phyloP scores from a whole-genome alignment of 2,329 filamentous ascomycete genomes.

The Fusarium chaquense region DNA sequence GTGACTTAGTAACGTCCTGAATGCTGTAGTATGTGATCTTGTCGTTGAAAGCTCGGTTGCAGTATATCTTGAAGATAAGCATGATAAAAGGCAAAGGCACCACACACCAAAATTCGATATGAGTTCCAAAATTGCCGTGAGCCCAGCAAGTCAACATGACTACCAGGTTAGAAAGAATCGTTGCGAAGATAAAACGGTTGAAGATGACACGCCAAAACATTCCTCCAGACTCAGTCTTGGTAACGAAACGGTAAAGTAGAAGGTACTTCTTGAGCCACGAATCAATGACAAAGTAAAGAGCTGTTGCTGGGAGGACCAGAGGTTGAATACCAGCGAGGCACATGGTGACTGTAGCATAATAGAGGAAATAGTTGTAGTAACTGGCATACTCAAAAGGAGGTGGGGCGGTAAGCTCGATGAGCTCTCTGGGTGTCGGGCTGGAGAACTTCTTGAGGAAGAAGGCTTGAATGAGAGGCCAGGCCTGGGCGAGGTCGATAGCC shows the following conservation, averaged over 20 bases:
- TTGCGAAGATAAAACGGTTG: slow-evolving; percentile 90
- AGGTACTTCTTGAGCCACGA: slow-evolving; percentile 95
- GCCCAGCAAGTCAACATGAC: slow-evolving; percentile 82
- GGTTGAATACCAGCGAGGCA: slow-evolving; percentile 89
- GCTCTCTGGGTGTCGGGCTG: slow-evolving; percentile 86
- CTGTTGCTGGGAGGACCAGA: slow-evolving; percentile 84
- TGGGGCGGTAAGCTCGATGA: slow-evolving; percentile 93
- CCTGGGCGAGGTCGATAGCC: slow-evolving; percentile 91
- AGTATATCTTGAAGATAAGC: slow-evolving; percentile 88
- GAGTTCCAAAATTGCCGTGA: slow-evolving; percentile 69
- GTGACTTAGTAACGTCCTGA: slow-evolving; percentile 63
- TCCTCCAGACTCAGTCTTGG: slow-evolving; percentile 95
- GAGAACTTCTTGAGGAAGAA: slow-evolving; percentile 88
- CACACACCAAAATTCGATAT: slow-evolving; percentile 71
- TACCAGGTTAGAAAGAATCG: slow-evolving; percentile 81
- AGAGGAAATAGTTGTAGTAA: slow-evolving; percentile 98
- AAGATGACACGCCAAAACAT: slow-evolving; percentile 91
- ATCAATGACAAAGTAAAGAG: slow-evolving; percentile 90
- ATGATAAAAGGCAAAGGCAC: slow-evolving; percentile 83
- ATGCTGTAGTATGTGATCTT: slow-evolving; percentile 85
- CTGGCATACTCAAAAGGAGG: slow-evolving; percentile 93
- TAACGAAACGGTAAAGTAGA: slow-evolving; percentile 92
- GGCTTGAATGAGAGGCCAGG: slow-evolving; percentile 85
- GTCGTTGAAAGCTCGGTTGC: slow-evolving; percentile 78
- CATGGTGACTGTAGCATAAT: slow-evolving; percentile 89